A percentile compares a stretch with the other conserved stretches of the same genome.
These are phyloP conservation scores for Tritrichomonas foetus DNA, from an alignment of 208 protist genomes.

Conservation along the genomic window DNA sequence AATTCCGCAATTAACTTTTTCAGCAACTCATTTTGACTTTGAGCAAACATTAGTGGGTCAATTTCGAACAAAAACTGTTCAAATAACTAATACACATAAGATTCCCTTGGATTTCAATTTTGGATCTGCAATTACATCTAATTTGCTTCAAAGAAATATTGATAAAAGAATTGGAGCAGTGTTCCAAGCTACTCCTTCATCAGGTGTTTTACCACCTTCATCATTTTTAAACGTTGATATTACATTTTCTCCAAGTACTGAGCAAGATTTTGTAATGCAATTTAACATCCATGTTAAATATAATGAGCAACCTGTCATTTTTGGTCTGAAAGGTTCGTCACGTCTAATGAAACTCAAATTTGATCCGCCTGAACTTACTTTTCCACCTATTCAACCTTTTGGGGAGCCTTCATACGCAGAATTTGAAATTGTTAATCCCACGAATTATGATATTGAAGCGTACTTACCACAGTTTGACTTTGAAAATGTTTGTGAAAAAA, in stretches of 20 bases:
- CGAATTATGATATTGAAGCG: not conserved
- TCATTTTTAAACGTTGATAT: not conserved
- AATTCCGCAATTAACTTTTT: not conserved
- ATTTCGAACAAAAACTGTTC: not conserved
- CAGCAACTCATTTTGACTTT: not conserved
- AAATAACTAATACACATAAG: not conserved
- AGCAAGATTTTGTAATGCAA: not conserved
- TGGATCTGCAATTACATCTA: not conserved
- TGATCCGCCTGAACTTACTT: not conserved
- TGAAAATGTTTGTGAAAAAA: not conserved
- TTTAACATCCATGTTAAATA: not conserved
- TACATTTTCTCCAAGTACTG: not conserved
- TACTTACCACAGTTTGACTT: not conserved
- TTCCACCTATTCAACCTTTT: not conserved
- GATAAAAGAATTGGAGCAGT: not conserved
- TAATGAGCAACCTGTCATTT: not conserved
- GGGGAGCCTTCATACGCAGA: not conserved
- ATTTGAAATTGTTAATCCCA: conserved; percentile 23
- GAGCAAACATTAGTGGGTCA: not conserved
- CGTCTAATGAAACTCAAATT: not conserved
- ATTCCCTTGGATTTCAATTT: not conserved
- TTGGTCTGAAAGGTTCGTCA: not conserved
- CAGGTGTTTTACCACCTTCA: not conserved
- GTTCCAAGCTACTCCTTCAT: not conserved
- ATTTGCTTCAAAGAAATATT: not conserved